Evolutionary conservation across 139 green algal species (phyloP).

Genomic region (Pedinophyceae sp.): DNA sequence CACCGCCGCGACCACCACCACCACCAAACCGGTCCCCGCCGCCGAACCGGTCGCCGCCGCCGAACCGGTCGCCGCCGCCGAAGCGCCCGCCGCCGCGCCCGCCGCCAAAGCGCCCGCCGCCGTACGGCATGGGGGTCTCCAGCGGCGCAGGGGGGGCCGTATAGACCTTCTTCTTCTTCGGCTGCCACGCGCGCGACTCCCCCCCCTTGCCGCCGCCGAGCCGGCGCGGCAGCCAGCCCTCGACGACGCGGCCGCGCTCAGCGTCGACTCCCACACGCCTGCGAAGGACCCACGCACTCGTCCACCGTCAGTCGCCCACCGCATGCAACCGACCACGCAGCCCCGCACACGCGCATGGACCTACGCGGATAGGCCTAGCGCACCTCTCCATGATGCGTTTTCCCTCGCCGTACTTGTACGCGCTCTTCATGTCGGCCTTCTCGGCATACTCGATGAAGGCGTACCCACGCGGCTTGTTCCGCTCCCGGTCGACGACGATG

Average conservation of each 20-base stretch:
- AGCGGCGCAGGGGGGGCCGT: too few relatives aligned
- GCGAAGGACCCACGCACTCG: too few relatives aligned
- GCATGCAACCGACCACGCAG: slow-evolving; percentile 42
- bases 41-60: too few relatives aligned
- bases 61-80: background rate
- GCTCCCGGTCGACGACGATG: slow-evolving; percentile 40
- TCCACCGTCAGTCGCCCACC: too few relatives aligned
- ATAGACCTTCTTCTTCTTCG: slow-evolving; percentile 37
- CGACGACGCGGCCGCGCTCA: slow-evolving; percentile 68
- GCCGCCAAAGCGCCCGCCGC: background rate
- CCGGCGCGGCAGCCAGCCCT: slow-evolving; percentile 55
- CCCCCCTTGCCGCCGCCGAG: slow-evolving; percentile 64
- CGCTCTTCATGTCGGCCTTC: slow-evolving; percentile 83
- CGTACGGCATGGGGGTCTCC: too few relatives aligned
- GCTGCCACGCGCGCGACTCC: slow-evolving; percentile 36
- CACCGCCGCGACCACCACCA: too few relatives aligned
- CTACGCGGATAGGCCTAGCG: too few relatives aligned
- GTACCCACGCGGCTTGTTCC: slow-evolving; percentile 69
- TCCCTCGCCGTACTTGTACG: slow-evolving; percentile 73
- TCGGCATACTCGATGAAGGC: slow-evolving; percentile 82
- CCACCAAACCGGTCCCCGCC: too few relatives aligned
- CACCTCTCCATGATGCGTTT: too few relatives aligned
- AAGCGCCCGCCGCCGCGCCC: slow-evolving; percentile 8
- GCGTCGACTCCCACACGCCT: too few relatives aligned
- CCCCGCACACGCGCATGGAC: slow-evolving; percentile 62